These are phyloP conservation scores for Zasmidium cellare DNA, from an alignment of 2,329 filamentous ascomycete genomes.

Conservation along the genomic window DNA sequence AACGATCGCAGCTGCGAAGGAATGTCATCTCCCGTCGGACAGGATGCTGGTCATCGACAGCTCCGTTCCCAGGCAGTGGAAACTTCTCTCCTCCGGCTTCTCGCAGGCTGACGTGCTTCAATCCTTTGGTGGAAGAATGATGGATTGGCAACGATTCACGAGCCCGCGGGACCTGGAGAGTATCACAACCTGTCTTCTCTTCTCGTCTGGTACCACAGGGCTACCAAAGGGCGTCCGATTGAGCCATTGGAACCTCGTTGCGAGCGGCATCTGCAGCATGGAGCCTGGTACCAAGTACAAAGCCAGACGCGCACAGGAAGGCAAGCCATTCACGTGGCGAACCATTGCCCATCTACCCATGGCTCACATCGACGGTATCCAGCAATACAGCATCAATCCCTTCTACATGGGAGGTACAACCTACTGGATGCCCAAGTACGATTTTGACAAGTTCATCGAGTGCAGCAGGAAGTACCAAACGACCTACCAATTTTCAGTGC, in stretches of 20 bases:
- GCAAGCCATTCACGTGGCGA: slow-evolving; percentile 23
- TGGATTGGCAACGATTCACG: slow-evolving; percentile 57
- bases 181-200: slow-evolving; percentile 56
- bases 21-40: slow-evolving; percentile 44
- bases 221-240: slow-evolving; percentile 39
- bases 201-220: slow-evolving; percentile 48
- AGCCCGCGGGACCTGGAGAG: slow-evolving; percentile 47
- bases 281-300: slow-evolving; percentile 4
- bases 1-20: slow-evolving; percentile 51
- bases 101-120: slow-evolving; percentile 47
- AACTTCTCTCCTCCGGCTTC: slow-evolving; percentile 27
- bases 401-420: slow-evolving; percentile 43
- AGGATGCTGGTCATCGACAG: slow-evolving; percentile 53
- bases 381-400: slow-evolving; percentile 41
- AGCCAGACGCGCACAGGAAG: background rate
- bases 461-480: slow-evolving; percentile 53
- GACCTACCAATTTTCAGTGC: slow-evolving; percentile 60
- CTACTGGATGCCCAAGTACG: slow-evolving; percentile 65
- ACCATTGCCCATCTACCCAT: slow-evolving; percentile 44
- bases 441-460: slow-evolving; percentile 56
- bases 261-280: slow-evolving; percentile 12
- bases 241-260: slow-evolving; percentile 22
- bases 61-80: slow-evolving; percentile 13
- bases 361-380: slow-evolving; percentile 43
- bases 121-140: slow-evolving; percentile 33